Evolutionary conservation across 805 yeast species (phyloP).

Genomic region (Millerozyma miso): DNA sequence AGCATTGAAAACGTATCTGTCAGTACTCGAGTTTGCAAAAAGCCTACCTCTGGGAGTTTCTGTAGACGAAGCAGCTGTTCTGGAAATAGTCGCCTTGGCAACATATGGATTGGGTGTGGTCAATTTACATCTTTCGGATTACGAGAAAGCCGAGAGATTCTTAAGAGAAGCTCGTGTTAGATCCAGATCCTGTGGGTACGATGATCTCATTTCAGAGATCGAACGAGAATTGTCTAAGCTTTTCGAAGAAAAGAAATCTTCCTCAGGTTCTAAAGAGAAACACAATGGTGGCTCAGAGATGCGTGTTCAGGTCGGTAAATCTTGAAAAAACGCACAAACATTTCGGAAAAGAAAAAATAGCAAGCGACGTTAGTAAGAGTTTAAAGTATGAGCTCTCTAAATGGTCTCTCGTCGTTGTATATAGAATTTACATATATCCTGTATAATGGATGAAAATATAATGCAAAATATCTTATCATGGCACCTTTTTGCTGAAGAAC

Average conservation of each 20-base stretch:
- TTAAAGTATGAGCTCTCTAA: too few species aligned
- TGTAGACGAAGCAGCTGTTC: slow-evolving; percentile 26
- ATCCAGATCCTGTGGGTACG: slow-evolving; percentile 63
- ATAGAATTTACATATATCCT: too few species aligned
- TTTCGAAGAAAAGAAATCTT: slow-evolving; percentile 26
- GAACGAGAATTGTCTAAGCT: slow-evolving; percentile 63
- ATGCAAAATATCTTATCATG: too few species aligned
- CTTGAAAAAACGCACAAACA: neutral
- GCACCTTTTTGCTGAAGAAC: too few species aligned
- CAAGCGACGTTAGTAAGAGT: too few species aligned
- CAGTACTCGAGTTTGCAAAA: slow-evolving; percentile 31
- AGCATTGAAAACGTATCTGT: slow-evolving; percentile 31
- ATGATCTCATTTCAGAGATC: slow-evolving; percentile 57
- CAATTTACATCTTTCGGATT: slow-evolving; percentile 54
- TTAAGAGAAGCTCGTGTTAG: slow-evolving; percentile 67
- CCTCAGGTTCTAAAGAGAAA: slow-evolving; percentile 2
- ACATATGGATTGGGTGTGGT: slow-evolving; percentile 85
- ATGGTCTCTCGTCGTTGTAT: too few species aligned
- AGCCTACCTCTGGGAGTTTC: slow-evolving; percentile 23
- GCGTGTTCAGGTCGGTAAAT: slow-evolving; percentile 21
- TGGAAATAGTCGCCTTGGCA: slow-evolving; percentile 73
- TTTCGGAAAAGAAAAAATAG: too few species aligned
- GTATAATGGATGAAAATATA: too few species aligned
- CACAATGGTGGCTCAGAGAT: slow-evolving; percentile 16
- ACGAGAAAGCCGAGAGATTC: slow-evolving; percentile 53